Percentiles rank a stretch among this genome's conserved stretches.
phyloP scores from a whole-genome alignment of 139 green algal genomes.

The Chlamydomonas sphaeroides region DNA sequence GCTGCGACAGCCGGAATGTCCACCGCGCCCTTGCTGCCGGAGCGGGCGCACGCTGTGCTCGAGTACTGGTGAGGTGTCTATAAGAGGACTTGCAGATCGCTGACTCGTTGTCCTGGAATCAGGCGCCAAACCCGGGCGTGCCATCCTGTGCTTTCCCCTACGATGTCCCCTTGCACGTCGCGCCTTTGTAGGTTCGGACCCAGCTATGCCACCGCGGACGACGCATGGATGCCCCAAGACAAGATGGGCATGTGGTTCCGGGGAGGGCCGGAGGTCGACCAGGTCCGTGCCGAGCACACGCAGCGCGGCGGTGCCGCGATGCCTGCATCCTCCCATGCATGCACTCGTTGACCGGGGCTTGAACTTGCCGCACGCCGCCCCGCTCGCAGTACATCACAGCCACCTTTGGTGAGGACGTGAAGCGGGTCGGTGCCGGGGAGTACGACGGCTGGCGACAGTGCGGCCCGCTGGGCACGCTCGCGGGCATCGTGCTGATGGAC shows the following conservation, averaged over 20 bases:
- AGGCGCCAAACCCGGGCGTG: too few species aligned
- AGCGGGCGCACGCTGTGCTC: too few species aligned
- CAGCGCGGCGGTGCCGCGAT: not conserved
- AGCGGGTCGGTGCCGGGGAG: conserved; percentile 11
- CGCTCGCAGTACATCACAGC: conserved; percentile 49
- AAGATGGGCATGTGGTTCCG: conserved; percentile 41
- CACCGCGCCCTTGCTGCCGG: too few species aligned
- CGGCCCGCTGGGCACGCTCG: conserved; percentile 26
- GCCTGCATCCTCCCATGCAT: too few species aligned
- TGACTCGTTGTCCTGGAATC: too few species aligned
- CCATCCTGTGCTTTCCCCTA: too few species aligned
- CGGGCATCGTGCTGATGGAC: conserved; percentile 67
- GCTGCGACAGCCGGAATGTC: too few species aligned
- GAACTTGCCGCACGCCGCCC: not conserved
- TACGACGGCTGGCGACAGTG: conserved; percentile 43
- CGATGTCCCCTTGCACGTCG: too few species aligned
- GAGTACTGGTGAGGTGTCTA: too few species aligned
- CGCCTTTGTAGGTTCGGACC: not conserved
- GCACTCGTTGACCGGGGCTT: not conserved
- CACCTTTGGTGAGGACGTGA: conserved; percentile 38
- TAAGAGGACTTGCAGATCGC: too few species aligned
- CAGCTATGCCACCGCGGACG: not conserved
- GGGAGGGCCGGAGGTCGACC: conserved; percentile 40
- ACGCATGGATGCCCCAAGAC: not conserved
- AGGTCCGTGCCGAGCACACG: conserved; percentile 39